Conservation (phyloP, 148 eudicot genomes). For the Vaccinium macrocarpon region DNA sequence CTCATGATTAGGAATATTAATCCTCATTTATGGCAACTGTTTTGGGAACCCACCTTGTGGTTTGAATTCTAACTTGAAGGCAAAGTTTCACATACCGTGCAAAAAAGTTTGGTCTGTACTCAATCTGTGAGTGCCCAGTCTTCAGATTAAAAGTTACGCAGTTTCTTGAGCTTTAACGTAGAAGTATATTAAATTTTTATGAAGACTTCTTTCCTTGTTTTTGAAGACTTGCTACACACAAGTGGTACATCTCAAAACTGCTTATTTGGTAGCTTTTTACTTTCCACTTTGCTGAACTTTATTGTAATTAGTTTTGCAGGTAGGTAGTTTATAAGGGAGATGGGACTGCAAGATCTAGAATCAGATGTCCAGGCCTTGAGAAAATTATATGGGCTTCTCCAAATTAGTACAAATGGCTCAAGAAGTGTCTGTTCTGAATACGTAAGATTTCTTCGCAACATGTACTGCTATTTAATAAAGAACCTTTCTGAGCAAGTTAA, state of each 20-base stretch:
- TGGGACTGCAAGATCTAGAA: slow-evolving; percentile 13
- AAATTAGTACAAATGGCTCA: background rate
- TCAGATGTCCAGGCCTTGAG: slow-evolving; percentile 29
- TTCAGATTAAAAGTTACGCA: background rate
- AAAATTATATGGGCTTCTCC: slow-evolving; percentile 24
- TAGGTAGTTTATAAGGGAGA: background rate
- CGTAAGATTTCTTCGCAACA: slow-evolving; percentile 10
- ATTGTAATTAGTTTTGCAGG: background rate
- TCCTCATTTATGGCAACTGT: background rate
- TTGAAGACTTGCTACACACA: background rate
- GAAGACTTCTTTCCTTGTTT: background rate
- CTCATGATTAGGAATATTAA: background rate
- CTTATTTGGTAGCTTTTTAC: background rate
- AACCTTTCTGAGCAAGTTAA: background rate
- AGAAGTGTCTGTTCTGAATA: background rate
- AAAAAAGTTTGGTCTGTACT: background rate
- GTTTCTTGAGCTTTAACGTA: background rate
- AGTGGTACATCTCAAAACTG: background rate
- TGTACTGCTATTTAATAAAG: background rate
- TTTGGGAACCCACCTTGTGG: background rate
- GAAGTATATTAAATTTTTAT: background rate
- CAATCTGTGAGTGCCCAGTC: background rate
- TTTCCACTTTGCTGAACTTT: background rate
- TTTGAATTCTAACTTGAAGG: background rate
- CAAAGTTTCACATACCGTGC: background rate